These are phyloP conservation scores for Rubia tinctorum DNA, from an alignment of 305 asterid species.

Conservation along the genomic window DNA sequence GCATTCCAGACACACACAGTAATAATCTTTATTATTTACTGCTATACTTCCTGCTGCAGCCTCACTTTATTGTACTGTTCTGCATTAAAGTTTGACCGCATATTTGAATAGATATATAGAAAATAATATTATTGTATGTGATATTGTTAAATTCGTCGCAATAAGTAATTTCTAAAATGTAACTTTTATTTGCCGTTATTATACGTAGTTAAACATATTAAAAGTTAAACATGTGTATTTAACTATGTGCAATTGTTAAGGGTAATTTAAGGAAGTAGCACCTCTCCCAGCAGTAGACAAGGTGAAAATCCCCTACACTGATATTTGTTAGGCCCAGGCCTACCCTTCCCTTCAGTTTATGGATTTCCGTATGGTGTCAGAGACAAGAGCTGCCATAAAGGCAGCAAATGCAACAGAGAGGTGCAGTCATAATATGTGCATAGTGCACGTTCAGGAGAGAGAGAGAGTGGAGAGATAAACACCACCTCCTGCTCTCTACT, in stretches of 20 bases:
- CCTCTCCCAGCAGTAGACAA: not conserved
- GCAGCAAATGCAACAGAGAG: conserved; percentile 55
- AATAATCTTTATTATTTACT: not conserved
- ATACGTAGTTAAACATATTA: too few species aligned
- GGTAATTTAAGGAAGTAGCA: too few species aligned
- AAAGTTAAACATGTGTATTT: too few species aligned
- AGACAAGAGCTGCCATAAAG: conserved; percentile 88
- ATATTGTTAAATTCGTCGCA: too few species aligned
- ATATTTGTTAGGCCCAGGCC: not conserved
- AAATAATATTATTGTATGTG: too few species aligned
- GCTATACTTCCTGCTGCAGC: too few species aligned
- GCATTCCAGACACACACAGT: not conserved
- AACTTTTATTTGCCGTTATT: too few species aligned
- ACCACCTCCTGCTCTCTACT: not conserved
- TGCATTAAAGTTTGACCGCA: too few species aligned
- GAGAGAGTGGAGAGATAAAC: not conserved
- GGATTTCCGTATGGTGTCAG: conserved; percentile 93
- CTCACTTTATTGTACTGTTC: too few species aligned
- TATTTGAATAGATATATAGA: too few species aligned
- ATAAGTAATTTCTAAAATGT: too few species aligned
- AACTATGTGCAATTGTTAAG: too few species aligned
- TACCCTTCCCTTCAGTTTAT: conserved; percentile 47
- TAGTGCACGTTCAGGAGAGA: conserved; percentile 39
- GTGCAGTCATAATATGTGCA: conserved; percentile 62
- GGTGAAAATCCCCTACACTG: not conserved